Evolutionary conservation across 192 early-diverging fungal species (phyloP).

Genomic region (Fimicolochytrium jonesii): DNA sequence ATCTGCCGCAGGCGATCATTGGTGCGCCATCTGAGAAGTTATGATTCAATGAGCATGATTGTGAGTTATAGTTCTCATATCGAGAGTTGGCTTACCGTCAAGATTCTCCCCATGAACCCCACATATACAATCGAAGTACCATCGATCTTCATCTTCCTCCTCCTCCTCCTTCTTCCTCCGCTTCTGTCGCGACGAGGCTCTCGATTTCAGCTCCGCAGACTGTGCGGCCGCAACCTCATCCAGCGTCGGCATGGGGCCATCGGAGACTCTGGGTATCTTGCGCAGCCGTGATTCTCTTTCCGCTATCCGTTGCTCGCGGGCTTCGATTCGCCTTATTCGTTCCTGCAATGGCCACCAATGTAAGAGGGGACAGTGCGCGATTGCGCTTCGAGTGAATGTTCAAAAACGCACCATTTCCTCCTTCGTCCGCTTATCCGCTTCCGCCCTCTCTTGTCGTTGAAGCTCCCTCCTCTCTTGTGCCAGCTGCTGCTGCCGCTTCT

Average conservation of each 20-base stretch:
- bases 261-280: background rate
- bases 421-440: constrained; percentile 21
- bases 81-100: constrained; percentile 32
- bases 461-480: constrained; percentile 29
- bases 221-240: constrained; percentile 13
- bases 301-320: constrained; percentile 27
- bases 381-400: background rate
- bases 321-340: constrained; percentile 30
- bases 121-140: constrained; percentile 48
- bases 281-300: constrained; percentile 12
- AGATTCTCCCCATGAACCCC: constrained; percentile 41
- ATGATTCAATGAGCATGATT: background rate
- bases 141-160: constrained; percentile 31
- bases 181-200: background rate
- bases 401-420: constrained; percentile 9
- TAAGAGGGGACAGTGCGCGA: no score
- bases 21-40: constrained; percentile 53
- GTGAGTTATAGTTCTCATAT: background rate
- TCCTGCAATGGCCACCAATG: no score
- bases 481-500: constrained; percentile 26
- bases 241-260: constrained; percentile 3
- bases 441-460: constrained; percentile 27
- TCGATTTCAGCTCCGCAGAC: background rate
- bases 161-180: constrained; percentile 12
- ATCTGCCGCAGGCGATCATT: constrained; percentile 67